Conservation (phyloP, 345 rosid genomes). For the Eucalyptus guilfoylei region DNA sequence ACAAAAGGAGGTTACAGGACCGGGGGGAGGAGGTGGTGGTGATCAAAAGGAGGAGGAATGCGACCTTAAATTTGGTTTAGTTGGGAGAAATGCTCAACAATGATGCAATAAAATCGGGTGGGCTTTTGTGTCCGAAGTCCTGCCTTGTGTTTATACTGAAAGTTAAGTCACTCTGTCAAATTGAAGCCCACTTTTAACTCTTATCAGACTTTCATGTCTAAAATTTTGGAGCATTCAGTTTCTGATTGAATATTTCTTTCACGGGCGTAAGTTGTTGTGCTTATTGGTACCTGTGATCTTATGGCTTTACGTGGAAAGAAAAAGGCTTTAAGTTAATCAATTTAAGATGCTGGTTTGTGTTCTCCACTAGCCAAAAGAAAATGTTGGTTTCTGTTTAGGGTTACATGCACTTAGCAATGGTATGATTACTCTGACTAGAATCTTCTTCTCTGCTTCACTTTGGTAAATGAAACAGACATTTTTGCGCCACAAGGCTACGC, state of each 20-base stretch:
- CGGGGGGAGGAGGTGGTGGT: neutral
- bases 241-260: neutral
- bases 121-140: neutral
- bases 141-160: neutral
- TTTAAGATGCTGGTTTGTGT: neutral
- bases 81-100: neutral
- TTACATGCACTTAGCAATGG: neutral
- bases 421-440: neutral
- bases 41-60: neutral
- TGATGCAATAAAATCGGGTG: neutral
- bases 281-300: neutral
- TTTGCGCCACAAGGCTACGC: conserved; percentile 76
- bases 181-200: neutral
- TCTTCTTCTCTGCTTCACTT: neutral
- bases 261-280: neutral
- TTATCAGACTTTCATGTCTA: neutral
- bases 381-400: neutral
- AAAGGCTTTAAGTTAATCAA: neutral
- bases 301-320: neutral
- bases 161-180: neutral
- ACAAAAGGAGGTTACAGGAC: neutral
- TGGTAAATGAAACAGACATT: conserved; percentile 52
- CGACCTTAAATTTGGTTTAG: neutral
- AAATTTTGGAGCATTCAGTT: neutral
- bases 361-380: neutral